Evolutionary conservation across 768 basidiomycete species (phyloP).

Genomic region (Boletus insuetus): DNA sequence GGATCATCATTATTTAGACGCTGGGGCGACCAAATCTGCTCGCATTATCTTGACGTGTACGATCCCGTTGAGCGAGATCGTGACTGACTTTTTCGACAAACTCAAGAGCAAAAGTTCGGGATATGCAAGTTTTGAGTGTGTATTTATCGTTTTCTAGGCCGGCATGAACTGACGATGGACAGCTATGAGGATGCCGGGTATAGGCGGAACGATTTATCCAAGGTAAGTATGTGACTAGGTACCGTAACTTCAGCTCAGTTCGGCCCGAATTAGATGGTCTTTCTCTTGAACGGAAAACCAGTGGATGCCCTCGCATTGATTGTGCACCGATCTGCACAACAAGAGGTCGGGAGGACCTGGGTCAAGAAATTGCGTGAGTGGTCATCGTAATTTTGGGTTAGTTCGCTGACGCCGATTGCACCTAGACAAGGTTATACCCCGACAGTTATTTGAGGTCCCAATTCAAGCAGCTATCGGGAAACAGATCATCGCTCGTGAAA

Average conservation of each 20-base stretch:
- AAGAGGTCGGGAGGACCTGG: slow-evolving; percentile 77
- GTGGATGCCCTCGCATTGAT: slow-evolving; percentile 94
- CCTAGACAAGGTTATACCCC: slow-evolving; percentile 85
- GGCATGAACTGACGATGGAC: slow-evolving; percentile 7
- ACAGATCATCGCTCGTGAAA: slow-evolving; percentile 87
- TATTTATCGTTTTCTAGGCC: slow-evolving; percentile 12
- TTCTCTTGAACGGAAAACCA: slow-evolving; percentile 83
- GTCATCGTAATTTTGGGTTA: not conserved
- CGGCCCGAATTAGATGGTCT: slow-evolving; percentile 63
- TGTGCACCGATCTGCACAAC: slow-evolving; percentile 78
- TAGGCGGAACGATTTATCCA: slow-evolving; percentile 72
- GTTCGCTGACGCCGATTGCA: not conserved
- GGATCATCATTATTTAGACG: slow-evolving; percentile 81
- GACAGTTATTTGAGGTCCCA: slow-evolving; percentile 91
- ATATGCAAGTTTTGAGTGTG: slow-evolving; percentile 89
- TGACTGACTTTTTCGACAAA: slow-evolving; percentile 93
- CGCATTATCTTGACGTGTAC: slow-evolving; percentile 80
- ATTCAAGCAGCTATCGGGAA: slow-evolving; percentile 92
- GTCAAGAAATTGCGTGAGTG: slow-evolving; percentile 86
- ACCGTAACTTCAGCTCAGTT: not conserved
- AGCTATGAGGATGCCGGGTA: slow-evolving; percentile 97
- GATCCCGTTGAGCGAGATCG: slow-evolving; percentile 89
- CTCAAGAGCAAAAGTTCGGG: slow-evolving; percentile 92
- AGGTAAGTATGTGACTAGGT: slow-evolving; percentile 46
- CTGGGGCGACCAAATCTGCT: slow-evolving; percentile 36